These are phyloP conservation scores for Apiosordaria backusii DNA, from an alignment of 495 filamentous ascomycete genomes.

Conservation along the genomic window DNA sequence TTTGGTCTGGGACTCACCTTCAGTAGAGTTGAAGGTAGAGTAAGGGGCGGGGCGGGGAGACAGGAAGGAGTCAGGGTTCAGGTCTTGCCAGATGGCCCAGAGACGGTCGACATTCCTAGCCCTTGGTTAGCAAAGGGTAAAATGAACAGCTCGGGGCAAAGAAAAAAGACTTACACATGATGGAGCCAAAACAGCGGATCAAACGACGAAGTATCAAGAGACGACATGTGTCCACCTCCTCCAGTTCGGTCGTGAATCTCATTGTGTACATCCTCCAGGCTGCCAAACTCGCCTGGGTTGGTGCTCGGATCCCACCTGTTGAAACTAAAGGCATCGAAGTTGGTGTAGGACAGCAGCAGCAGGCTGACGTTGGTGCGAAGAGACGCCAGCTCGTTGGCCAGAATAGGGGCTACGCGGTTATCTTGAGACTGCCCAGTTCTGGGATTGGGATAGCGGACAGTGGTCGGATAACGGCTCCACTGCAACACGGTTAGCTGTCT, in stretches of 20 bases:
- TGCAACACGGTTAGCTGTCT: not conserved
- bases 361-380: conserved; percentile 47
- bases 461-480: conserved; percentile 26
- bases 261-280: conserved; percentile 62
- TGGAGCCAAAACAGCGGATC: conserved; percentile 74
- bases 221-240: conserved; percentile 59
- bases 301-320: conserved; percentile 46
- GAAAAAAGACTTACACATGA: conserved; percentile 48
- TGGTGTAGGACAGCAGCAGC: conserved; percentile 55
- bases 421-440: conserved; percentile 26
- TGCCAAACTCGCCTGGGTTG: conserved; percentile 45
- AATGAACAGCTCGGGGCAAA: too few species aligned
- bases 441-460: conserved; percentile 26
- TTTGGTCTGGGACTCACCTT: conserved; percentile 37
- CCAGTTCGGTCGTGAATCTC: conserved; percentile 57
- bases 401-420: conserved; percentile 44
- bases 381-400: conserved; percentile 43
- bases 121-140: not conserved
- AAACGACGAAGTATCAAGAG: conserved; percentile 61
- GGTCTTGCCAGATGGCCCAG: conserved; percentile 68
- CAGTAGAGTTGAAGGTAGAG: conserved; percentile 49
- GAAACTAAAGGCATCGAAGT: conserved; percentile 56
- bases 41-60: conserved; percentile 44
- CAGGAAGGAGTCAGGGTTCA: conserved; percentile 58
- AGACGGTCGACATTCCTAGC: conserved; percentile 55